Percentiles rank a stretch among this genome's conserved stretches.
phyloP scores from a whole-genome alignment of 1,284 basidiomycete genomes.

The Ustilago bromivora region DNA sequence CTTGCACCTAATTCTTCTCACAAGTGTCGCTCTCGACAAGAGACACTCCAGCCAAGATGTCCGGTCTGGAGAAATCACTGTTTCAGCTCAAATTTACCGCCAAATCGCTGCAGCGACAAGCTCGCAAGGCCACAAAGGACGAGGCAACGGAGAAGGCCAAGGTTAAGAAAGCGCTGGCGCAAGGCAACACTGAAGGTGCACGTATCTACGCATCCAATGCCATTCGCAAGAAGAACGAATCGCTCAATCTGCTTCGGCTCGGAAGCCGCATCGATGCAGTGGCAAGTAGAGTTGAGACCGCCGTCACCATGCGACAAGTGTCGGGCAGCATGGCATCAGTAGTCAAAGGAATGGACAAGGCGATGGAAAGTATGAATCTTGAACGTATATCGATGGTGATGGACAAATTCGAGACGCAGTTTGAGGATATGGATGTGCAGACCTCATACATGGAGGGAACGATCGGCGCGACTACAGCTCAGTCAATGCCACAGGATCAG shows the following conservation, averaged over 20 bases:
- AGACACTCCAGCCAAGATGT: slow-evolving; percentile 21
- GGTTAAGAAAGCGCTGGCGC: slow-evolving; percentile 81
- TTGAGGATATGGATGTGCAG: slow-evolving; percentile 96
- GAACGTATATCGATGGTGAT: slow-evolving; percentile 96
- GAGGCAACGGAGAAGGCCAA: slow-evolving; percentile 67
- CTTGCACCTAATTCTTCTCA: no score
- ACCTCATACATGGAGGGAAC: slow-evolving; percentile 98
- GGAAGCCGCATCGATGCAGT: slow-evolving; percentile 87
- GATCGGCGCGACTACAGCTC: slow-evolving; percentile 91
- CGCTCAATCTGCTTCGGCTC: slow-evolving; percentile 76
- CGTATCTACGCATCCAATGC: slow-evolving; percentile 98
- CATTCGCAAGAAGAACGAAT: slow-evolving; percentile 97
- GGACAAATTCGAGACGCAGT: slow-evolving; percentile 99
- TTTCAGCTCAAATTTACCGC: slow-evolving; percentile 70
- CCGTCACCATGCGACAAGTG: slow-evolving; percentile 88
- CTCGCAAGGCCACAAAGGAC: slow-evolving; percentile 67
- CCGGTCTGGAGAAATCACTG: slow-evolving; percentile 61
- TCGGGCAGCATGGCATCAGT: slow-evolving; percentile 96
- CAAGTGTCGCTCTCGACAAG: no score
- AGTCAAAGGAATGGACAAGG: slow-evolving; percentile 97
- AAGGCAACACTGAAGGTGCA: slow-evolving; percentile 97
- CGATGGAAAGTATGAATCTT: slow-evolving; percentile 99
- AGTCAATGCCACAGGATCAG: slow-evolving; percentile 95
- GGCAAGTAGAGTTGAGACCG: slow-evolving; percentile 96
- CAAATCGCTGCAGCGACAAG: slow-evolving; percentile 68